Base-by-base conservation (phyloP, 371 early-diverging fungal genomes). In the Circinella umbellata region DNA sequence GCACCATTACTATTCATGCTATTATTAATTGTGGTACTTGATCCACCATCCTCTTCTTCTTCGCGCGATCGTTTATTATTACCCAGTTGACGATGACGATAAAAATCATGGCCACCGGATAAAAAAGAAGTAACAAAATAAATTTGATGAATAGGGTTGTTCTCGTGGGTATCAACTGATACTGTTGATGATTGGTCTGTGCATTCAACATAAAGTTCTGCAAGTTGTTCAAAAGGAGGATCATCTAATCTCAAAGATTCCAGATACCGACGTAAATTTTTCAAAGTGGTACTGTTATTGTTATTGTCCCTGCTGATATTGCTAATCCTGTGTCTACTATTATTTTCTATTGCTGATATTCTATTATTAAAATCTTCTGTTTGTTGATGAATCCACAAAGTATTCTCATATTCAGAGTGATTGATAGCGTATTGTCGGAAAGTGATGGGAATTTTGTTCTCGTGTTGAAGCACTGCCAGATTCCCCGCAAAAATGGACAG, bases 141-240 rank as follows among this genome's bases (percentile, higher is more conserved):
- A 18, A 78, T 57, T 17, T 74, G 74, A 20, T 51, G 69, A n/a
- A 69, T n/a, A 15, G 51, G 51, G 15, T 51, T 63, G 42, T 60
- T 37, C 39, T 70, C 70, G 35, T 73, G 9, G 1, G 47, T 47
- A 15, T 9, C 47, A 15, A 15, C 47, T 47, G 51, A 17, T 13
- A 15, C 8, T 13, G 51, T 5, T 13, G 51, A 7, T 5, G 51
- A 51, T 27, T 54, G 61, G 59, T 73, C 68, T 35, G 69, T 69
- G 62, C 68, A 64, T 34, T 63, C 61, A 11, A 81, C 69, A 55
- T 63, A 38, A 48, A 79, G 73, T 49, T 70, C 61, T 4, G 62
- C 42, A 11, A 82, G 47, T 42, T 76, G 68, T 68, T 82, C 82
- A 73, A 82, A 82, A 35, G 82, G 82, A 17, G 82, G 82, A 59